A percentile compares a stretch with the other conserved stretches of the same genome.
These are phyloP conservation scores for Whalleya microplaca DNA, from an alignment of 2,329 filamentous ascomycete species.

Conservation along the genomic window DNA sequence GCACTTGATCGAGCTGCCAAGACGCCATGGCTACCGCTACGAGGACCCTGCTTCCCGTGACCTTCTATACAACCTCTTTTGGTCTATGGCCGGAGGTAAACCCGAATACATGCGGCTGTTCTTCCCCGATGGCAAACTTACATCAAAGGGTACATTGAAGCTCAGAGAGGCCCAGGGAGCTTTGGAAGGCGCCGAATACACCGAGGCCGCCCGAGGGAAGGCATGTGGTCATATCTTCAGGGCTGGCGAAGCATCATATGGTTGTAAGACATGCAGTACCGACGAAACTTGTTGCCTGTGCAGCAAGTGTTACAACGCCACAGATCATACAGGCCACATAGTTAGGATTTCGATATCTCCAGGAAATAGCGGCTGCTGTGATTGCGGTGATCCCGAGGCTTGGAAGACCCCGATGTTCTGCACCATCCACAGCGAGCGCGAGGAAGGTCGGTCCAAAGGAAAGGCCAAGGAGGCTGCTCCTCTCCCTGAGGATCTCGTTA, in stretches of 20 bases:
- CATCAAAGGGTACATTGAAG: conserved; percentile 67
- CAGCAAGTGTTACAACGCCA: conserved; percentile 91
- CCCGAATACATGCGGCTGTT: conserved; percentile 76
- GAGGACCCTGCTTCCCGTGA: conserved; percentile 69
- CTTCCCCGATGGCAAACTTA: conserved; percentile 76
- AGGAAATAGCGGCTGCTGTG: conserved; percentile 94
- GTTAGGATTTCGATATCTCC: conserved; percentile 86
- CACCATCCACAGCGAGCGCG: conserved; percentile 82
- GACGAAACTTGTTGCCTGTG: conserved; percentile 97
- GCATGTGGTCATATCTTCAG: conserved; percentile 98
- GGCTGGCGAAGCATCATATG: conserved; percentile 88
- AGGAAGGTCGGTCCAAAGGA: conserved; percentile 55
- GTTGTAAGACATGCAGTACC: conserved; percentile 89
- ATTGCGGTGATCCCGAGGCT: conserved; percentile 94
- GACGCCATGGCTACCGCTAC: conserved; percentile 75
- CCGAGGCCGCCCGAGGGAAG: conserved; percentile 86
- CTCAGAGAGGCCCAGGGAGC: conserved; percentile 87
- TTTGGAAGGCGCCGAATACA: conserved; percentile 94
- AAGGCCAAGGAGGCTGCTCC: conserved; percentile 62
- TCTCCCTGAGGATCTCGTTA: conserved; percentile 75
- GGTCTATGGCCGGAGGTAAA: conserved; percentile 78
- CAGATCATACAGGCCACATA: conserved; percentile 91
- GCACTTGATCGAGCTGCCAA: conserved; percentile 78
- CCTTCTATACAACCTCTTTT: conserved; percentile 81
- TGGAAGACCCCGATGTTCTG: conserved; percentile 89